phyloP scores from a whole-genome alignment of 2,329 filamentous ascomycete species.

The Pseudocercospora fuligena region DNA sequence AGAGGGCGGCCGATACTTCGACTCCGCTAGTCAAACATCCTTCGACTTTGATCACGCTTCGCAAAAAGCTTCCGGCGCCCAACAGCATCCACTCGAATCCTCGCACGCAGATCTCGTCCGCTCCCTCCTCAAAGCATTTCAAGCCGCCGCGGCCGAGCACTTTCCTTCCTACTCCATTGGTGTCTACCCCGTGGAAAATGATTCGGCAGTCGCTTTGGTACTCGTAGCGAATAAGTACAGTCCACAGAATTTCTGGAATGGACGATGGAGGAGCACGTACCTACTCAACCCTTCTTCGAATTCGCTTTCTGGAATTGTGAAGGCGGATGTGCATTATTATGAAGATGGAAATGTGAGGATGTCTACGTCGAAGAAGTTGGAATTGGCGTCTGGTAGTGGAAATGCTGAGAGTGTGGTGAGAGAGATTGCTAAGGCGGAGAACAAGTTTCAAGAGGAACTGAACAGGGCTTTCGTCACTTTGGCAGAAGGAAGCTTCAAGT shows the following conservation, averaged over 20 bases:
- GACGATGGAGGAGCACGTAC: conserved; percentile 92
- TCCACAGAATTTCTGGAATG: conserved; percentile 99
- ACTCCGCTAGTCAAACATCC: conserved; percentile 83
- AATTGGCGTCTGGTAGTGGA: conserved; percentile 62
- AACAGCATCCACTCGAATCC: conserved; percentile 79
- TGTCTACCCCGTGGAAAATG: conserved; percentile 78
- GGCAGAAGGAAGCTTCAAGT: conserved; percentile 95
- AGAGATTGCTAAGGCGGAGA: conserved; percentile 80
- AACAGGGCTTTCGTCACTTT: conserved; percentile 87
- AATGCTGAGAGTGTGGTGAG: conserved; percentile 72
- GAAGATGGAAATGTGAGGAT: conserved; percentile 97
- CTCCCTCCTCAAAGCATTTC: conserved; percentile 78
- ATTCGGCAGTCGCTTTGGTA: conserved; percentile 76
- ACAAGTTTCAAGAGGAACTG: conserved; percentile 93
- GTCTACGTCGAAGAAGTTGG: conserved; percentile 80
- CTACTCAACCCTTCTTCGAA: conserved; percentile 72
- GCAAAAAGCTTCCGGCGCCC: conserved; percentile 82
- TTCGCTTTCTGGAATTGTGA: conserved; percentile 76
- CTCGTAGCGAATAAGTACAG: conserved; percentile 97
- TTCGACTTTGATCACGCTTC: conserved; percentile 84
- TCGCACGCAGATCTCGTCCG: conserved; percentile 78
- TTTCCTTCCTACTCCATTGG: conserved; percentile 81
- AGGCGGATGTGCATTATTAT: conserved; percentile 98
- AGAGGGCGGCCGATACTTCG: conserved; percentile 83
- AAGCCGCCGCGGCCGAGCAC: conserved; percentile 81